phyloP scores from a whole-genome alignment of 106 monocot genomes.

The Phalaenopsis aphrodite region DNA sequence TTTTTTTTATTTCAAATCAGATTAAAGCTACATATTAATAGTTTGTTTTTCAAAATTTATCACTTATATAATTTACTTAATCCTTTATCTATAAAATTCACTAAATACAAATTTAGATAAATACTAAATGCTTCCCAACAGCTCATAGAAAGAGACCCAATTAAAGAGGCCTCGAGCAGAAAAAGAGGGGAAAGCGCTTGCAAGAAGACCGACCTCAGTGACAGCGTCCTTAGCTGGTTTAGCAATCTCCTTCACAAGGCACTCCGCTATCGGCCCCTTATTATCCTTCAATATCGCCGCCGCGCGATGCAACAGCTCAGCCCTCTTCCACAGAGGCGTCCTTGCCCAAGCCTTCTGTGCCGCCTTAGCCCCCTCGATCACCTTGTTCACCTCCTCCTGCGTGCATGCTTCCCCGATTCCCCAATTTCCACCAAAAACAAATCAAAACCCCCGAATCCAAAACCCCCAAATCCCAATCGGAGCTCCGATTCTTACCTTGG shows the following conservation, averaged over 20 bases:
- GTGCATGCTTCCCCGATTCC: slow-evolving; percentile 56
- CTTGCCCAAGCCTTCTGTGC: slow-evolving; percentile 92
- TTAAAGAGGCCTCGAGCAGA: background rate
- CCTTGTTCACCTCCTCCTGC: slow-evolving; percentile 97
- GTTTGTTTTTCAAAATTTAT: too few relatives aligned
- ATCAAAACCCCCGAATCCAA: background rate
- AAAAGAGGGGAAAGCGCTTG: background rate
- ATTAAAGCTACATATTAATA: too few relatives aligned
- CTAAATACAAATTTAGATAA: too few relatives aligned
- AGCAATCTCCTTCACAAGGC: slow-evolving; percentile 96
- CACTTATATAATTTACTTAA: too few relatives aligned
- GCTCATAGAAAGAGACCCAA: too few relatives aligned
- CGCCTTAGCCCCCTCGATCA: slow-evolving; percentile 68
- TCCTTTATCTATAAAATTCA: too few relatives aligned
- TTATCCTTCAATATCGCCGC: slow-evolving; percentile 87
- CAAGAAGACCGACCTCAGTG: slow-evolving; percentile 45
- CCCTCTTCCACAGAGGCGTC: slow-evolving; percentile 95
- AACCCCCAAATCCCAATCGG: background rate
- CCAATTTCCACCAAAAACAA: background rate
- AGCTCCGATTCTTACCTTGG: slow-evolving; percentile 47
- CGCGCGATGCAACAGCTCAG: slow-evolving; percentile 87
- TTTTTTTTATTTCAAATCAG: too few relatives aligned
- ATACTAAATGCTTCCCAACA: too few relatives aligned
- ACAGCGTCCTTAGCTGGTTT: slow-evolving; percentile 95
- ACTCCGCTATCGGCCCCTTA: slow-evolving; percentile 82